Conservation (phyloP, 106 monocot genomes). For the Ottelia alismoides region DNA sequence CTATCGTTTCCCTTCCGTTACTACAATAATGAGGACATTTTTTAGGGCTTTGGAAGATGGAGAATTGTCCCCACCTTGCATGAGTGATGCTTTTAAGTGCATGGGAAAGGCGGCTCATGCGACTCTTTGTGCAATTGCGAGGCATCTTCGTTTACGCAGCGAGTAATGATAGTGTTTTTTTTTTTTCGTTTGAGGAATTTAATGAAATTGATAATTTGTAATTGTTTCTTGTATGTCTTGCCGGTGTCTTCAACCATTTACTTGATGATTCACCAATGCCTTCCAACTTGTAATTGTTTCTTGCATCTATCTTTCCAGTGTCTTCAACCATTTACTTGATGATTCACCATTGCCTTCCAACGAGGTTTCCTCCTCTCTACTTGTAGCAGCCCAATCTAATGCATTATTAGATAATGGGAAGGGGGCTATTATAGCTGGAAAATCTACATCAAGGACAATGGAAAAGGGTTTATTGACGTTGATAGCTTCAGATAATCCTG, state of each 20-base stretch:
- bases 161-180: slow-evolving; percentile 36
- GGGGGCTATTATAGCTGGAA: slow-evolving; percentile 23
- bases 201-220: too few relatives aligned
- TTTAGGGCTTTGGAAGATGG: slow-evolving; percentile 70
- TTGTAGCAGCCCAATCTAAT: slow-evolving; percentile 53
- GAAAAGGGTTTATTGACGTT: slow-evolving; percentile 77
- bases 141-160: slow-evolving; percentile 71
- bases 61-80: slow-evolving; percentile 67
- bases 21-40: too few relatives aligned
- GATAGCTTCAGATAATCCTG: slow-evolving; percentile 69
- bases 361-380: slow-evolving; percentile 77
- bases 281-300: slow-evolving; percentile 1
- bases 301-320: slow-evolving; percentile 31
- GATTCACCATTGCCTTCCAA: slow-evolving; percentile 65
- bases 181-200: not conserved
- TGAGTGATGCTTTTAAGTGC: slow-evolving; percentile 77
- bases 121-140: slow-evolving; percentile 66
- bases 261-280: slow-evolving; percentile 86
- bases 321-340: slow-evolving; percentile 88
- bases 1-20: too few relatives aligned
- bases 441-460: slow-evolving; percentile 31
- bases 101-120: slow-evolving; percentile 72
- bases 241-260: slow-evolving; percentile 80
- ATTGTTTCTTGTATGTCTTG: slow-evolving; percentile 9
- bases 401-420: slow-evolving; percentile 27